A percentile compares a stretch with the other conserved stretches of the same genome.
Evolutionary conservation across 2,329 filamentous ascomycete species (phyloP).

Genomic region (Immersiporthe knoxdaviesiana): DNA sequence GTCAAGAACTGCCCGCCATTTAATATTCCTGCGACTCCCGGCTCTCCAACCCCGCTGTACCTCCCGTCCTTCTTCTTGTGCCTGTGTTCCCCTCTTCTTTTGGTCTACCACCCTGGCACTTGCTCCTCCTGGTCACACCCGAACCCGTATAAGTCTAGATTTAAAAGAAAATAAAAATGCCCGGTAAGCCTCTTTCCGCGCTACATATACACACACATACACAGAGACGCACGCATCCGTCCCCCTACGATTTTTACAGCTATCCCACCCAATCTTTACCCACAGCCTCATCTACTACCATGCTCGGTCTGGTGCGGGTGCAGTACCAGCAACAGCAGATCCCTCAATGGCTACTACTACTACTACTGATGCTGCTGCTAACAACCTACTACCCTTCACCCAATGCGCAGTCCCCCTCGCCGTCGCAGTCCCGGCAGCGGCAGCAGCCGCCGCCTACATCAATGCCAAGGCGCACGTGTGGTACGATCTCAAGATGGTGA

Average conservation of each 20-base stretch:
- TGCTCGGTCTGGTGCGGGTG: background rate
- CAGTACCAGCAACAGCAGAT: background rate
- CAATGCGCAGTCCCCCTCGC: slow-evolving; percentile 52
- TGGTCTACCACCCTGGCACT: background rate
- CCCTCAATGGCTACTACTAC: no score
- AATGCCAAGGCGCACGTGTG: slow-evolving; percentile 71
- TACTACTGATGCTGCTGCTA: no score
- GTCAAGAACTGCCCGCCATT: slow-evolving; percentile 5
- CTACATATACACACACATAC: background rate
- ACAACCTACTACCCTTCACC: slow-evolving; percentile 19
- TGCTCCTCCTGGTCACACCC: slow-evolving; percentile 2
- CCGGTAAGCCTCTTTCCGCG: slow-evolving; percentile 16
- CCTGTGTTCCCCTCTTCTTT: background rate
- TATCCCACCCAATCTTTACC: background rate
- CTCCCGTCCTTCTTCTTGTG: background rate
- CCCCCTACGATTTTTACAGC: background rate
- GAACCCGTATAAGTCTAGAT: slow-evolving; percentile 1
- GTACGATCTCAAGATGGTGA: slow-evolving; percentile 68
- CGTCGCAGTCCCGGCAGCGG: slow-evolving; percentile 62
- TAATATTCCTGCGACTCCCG: background rate
- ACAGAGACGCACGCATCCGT: no score
- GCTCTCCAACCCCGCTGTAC: background rate
- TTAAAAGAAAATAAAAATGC: slow-evolving; percentile 12
- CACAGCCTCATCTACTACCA: background rate
- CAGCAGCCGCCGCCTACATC: slow-evolving; percentile 74